These are phyloP conservation scores for Penicillium silybi DNA, from an alignment of 495 filamentous ascomycete genomes.

Conservation along the genomic window DNA sequence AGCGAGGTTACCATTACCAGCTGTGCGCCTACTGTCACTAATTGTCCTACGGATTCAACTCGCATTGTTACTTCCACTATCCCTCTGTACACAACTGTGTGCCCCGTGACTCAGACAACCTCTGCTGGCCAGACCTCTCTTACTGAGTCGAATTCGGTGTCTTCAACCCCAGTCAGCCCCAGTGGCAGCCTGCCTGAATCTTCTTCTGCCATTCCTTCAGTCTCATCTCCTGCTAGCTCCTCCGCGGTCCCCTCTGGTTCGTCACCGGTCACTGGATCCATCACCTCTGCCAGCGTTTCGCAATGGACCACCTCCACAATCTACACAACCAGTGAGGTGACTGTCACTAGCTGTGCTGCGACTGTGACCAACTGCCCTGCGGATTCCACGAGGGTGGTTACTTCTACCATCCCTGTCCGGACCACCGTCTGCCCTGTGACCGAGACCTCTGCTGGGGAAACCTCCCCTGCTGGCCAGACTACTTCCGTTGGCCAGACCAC, in stretches of 20 bases:
- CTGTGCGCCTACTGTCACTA: slow-evolving; percentile 41
- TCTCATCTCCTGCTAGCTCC: background rate
- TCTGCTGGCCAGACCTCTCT: background rate
- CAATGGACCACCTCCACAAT: background rate
- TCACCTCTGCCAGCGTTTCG: background rate
- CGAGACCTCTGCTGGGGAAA: background rate
- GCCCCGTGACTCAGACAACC: slow-evolving; percentile 26
- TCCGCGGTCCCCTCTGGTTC: background rate
- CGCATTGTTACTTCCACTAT: slow-evolving; percentile 1
- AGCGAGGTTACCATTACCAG: slow-evolving; percentile 39
- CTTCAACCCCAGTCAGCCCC: background rate
- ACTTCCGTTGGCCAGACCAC: background rate
- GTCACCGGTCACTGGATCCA: background rate
- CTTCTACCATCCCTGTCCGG: background rate
- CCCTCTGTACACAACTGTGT: slow-evolving; percentile 1
- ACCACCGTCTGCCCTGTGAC: slow-evolving; percentile 29
- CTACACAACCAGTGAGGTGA: slow-evolving; percentile 21
- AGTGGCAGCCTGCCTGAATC: background rate
- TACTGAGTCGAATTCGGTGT: background rate
- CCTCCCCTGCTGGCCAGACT: background rate
- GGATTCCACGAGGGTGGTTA: background rate
- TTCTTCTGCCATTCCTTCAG: slow-evolving; percentile 5
- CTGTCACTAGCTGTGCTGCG: slow-evolving; percentile 52
- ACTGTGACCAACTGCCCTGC: slow-evolving; percentile 21
- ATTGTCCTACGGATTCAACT: slow-evolving; percentile 9